Conservation (phyloP, 257 asterid genomes). For the Craterostigma plantagineum region DNA sequence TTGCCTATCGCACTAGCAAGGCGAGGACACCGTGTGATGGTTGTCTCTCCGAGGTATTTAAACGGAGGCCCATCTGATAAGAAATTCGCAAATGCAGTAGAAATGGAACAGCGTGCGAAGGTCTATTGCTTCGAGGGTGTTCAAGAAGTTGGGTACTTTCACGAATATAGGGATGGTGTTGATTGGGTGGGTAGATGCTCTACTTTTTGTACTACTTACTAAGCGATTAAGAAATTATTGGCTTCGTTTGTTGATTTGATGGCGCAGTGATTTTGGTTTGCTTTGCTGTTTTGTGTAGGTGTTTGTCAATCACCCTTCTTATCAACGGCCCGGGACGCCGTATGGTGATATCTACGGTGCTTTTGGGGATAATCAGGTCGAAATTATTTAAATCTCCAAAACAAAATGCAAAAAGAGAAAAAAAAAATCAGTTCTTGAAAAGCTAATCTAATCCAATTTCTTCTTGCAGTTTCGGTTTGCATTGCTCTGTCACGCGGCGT, state of each 20-base stretch:
- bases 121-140: constrained; percentile 53
- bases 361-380: constrained; percentile 95
- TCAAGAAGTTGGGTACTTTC: constrained; percentile 74
- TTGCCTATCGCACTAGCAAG: constrained; percentile 77
- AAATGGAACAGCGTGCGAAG: constrained; percentile 23
- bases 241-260: not conserved
- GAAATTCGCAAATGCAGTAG: constrained; percentile 43
- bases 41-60: constrained; percentile 74
- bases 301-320: constrained; percentile 77
- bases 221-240: constrained; percentile 1
- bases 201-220: constrained; percentile 3
- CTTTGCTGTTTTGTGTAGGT: constrained; percentile 24
- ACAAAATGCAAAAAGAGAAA: too few relatives aligned
- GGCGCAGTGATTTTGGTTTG: not conserved
- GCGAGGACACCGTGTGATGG: constrained; percentile 94
- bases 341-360: constrained; percentile 88
- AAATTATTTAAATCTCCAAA: too few relatives aligned
- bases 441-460: constrained; percentile 11
- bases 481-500: constrained; percentile 88
- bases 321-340: constrained; percentile 82
- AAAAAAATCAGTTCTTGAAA: too few relatives aligned
- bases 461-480: constrained; percentile 79
- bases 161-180: constrained; percentile 85
- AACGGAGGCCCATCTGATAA: constrained; percentile 39
- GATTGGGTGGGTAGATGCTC: constrained; percentile 65